phyloP scores from a whole-genome alignment of 2,329 filamentous ascomycete species.

The Blastomyces emzantsi region DNA sequence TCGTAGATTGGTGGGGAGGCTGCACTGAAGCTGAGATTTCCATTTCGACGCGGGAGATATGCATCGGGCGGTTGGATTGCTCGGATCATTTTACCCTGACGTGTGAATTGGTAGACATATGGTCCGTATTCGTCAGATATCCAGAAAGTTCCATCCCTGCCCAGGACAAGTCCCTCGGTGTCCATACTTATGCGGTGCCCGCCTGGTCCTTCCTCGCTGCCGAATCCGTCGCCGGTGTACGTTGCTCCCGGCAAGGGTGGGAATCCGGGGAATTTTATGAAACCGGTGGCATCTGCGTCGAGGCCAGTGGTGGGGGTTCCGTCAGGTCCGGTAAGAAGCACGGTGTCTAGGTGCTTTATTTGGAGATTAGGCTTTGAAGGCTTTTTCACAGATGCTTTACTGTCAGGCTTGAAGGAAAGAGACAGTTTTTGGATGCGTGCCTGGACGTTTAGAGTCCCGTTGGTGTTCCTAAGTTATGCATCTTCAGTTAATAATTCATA shows the following conservation, averaged over 20 bases:
- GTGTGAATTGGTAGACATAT: conserved; percentile 58
- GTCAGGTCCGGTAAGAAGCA: conserved; percentile 55
- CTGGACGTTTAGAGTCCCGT: conserved; percentile 61
- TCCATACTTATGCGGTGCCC: conserved; percentile 54
- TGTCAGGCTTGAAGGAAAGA: conserved; percentile 49
- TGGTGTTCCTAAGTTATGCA: conserved; percentile 48
- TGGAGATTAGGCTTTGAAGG: conserved; percentile 53
- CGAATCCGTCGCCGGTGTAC: conserved; percentile 60
- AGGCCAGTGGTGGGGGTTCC: conserved; percentile 56
- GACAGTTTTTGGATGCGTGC: conserved; percentile 59
- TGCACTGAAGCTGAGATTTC: conserved; percentile 53
- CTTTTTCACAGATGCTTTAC: conserved; percentile 42
- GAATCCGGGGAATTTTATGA: conserved; percentile 49
- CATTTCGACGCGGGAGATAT: conserved; percentile 55
- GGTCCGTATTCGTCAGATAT: conserved; percentile 63
- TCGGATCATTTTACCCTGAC: conserved; percentile 49
- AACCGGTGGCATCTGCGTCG: conserved; percentile 49
- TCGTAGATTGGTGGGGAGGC: conserved; percentile 55
- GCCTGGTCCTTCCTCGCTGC: conserved; percentile 47
- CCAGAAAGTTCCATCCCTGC: conserved; percentile 55
- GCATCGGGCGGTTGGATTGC: conserved; percentile 59
- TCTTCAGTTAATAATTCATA: not conserved
- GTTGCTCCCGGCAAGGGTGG: conserved; percentile 54
- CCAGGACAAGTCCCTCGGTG: conserved; percentile 57
- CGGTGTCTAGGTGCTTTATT: conserved; percentile 55